These are phyloP conservation scores for Phytophthora fragariaefolia DNA, from an alignment of 352 stramenopile species.

Conservation along the genomic window DNA sequence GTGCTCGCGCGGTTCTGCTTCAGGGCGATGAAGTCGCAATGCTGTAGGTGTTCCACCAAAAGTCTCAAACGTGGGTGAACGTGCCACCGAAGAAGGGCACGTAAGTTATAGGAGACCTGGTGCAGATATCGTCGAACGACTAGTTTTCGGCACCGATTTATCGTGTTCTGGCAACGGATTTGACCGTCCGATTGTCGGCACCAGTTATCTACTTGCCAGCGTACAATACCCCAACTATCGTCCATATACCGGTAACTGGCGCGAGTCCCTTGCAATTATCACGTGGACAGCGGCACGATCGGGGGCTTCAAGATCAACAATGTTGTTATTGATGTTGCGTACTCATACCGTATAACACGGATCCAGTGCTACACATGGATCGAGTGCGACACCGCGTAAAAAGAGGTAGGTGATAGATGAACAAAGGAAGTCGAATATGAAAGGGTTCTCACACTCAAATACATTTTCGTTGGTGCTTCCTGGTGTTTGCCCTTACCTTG, in stretches of 20 bases:
- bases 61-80: constrained; percentile 42
- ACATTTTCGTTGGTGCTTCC: constrained; percentile 27
- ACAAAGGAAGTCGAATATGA: constrained; percentile 15
- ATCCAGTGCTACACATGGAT: no score
- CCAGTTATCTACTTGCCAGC: constrained; percentile 67
- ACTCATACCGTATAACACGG: no score
- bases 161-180: constrained; percentile 45
- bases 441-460: constrained; percentile 28
- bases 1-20: constrained; percentile 34
- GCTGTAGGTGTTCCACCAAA: constrained; percentile 50
- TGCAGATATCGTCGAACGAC: constrained; percentile 64
- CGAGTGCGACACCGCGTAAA: no score
- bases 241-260: no score
- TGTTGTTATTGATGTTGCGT: constrained; percentile 17
- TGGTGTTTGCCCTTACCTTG: constrained; percentile 11
- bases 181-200: constrained; percentile 43
- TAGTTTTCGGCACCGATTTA: constrained; percentile 57
- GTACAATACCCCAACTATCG: no score
- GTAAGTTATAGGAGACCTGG: constrained; percentile 63
- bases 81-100: constrained; percentile 52
- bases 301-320: constrained; percentile 63
- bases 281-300: no score
- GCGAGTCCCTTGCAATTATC: no score
- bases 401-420: constrained; percentile 5
- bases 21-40: constrained; percentile 48